These are phyloP conservation scores for Gentiana straminea DNA, from an alignment of 257 asterid genomes.

Conservation along the genomic window DNA sequence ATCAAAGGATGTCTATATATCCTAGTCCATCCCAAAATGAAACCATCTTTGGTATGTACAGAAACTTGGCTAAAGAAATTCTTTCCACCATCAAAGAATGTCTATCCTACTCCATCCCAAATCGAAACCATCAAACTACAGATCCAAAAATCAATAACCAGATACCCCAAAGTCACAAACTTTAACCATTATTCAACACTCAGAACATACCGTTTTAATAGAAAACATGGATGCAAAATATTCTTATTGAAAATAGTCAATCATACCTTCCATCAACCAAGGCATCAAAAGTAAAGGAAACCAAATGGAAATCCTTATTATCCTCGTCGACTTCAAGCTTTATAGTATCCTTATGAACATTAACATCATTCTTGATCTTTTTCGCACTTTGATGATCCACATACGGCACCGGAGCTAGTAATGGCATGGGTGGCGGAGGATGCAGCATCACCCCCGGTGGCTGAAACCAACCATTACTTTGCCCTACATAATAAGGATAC, in stretches of 20 bases:
- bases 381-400: conserved; percentile 76
- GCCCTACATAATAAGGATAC: conserved; percentile 37
- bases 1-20: too few relatives aligned
- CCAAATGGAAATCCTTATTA: conserved; percentile 48
- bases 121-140: too few relatives aligned
- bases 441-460: conserved; percentile 11
- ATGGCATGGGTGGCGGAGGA: conserved; percentile 21
- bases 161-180: background rate
- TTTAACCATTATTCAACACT: background rate
- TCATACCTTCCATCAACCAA: conserved; percentile 77
- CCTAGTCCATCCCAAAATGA: too few relatives aligned
- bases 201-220: too few relatives aligned
- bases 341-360: conserved; percentile 74
- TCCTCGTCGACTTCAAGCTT: conserved; percentile 48
- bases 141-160: too few relatives aligned
- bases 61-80: too few relatives aligned
- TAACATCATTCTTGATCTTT: conserved; percentile 78
- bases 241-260: background rate
- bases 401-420: conserved; percentile 47
- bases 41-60: too few relatives aligned
- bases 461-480: conserved; percentile 28
- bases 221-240: too few relatives aligned
- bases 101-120: too few relatives aligned
- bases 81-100: too few relatives aligned
- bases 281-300: conserved; percentile 82